Conservation (phyloP, 169 alveolate species). For the Plasmodium adleri region DNA sequence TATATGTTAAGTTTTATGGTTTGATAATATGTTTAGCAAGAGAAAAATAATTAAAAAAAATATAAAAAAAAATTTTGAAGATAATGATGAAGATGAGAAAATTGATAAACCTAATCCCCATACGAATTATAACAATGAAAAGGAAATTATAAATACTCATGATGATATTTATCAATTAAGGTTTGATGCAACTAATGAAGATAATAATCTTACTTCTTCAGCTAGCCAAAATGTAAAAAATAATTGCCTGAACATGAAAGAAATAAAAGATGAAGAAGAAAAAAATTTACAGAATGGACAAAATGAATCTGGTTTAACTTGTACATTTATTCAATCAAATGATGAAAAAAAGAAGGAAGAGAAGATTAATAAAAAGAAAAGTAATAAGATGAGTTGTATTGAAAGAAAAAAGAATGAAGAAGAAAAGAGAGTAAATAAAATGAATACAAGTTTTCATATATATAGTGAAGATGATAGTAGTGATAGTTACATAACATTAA, state of each 20-base stretch:
- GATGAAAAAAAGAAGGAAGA: neutral
- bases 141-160: neutral
- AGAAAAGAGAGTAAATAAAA: slow-evolving; percentile 31
- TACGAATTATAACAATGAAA: neutral
- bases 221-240: neutral
- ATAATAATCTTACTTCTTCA: neutral
- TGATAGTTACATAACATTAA: slow-evolving; percentile 44
- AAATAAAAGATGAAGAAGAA: neutral
- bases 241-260: neutral
- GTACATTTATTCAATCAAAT: too few species aligned
- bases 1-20: neutral
- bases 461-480: slow-evolving; percentile 57
- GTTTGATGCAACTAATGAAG: neutral
- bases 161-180: neutral
- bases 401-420: slow-evolving; percentile 65
- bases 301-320: neutral
- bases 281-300: neutral
- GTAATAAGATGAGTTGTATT: slow-evolving; percentile 15
- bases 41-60: slow-evolving; percentile 62
- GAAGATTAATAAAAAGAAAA: slow-evolving; percentile 5
- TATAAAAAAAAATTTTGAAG: slow-evolving; percentile 29
- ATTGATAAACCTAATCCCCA: neutral
- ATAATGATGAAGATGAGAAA: slow-evolving; percentile 4
- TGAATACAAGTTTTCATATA: slow-evolving; percentile 72
- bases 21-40: slow-evolving; percentile 48